Evolutionary conservation across 345 rosid species (phyloP), one percentile per base, ranked within the genome.

Genomic region (Crucihimalaya himalaica): DNA sequence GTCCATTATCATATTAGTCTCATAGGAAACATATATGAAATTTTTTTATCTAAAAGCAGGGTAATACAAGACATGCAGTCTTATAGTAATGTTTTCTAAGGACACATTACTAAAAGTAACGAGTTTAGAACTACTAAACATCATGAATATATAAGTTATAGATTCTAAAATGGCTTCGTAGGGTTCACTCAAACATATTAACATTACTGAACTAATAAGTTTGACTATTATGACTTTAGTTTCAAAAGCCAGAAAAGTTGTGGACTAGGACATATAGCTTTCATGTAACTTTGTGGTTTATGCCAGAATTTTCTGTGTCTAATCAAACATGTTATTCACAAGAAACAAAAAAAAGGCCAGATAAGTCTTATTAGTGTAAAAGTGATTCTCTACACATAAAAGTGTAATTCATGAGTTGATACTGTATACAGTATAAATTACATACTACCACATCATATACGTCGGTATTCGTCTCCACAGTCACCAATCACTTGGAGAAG

Each of bases 381-480:
- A 56, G 18, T 31, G 42, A 56, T 56, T 31, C 7, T 56, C 42
- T 56, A 56, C 62, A 56, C 42, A 55, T 55, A 56, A 55, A 29
- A 31, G 23, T 18, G 8, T 31, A 31, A 31, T n/a, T 5, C 42
- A 56, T 32, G 42, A 31, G 40, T 16, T 56, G 23, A 56, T 55
- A 55, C 2, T 45, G 66, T 47, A 35, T 25, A 72, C 34, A 31
- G 25, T 52, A 62, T 62, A 40, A 2, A 56, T 3, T 56, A 56
- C 23, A 56, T 31, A 55, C 14, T 15, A 73, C 57, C 39, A 63
- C 47, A 74, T 86, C 76, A 86, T 59, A 63, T 12, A 35, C 90
- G 88, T 75, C 94, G 48, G 72, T 93, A 91, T 80, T 93, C 98
- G 42, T 93, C 98, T 25, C 98, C 98, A 61, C 98, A 93, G 62